Percentiles rank a stretch among this genome's conserved stretches.
These are phyloP conservation scores for Grosmannia huntii DNA, from an alignment of 2,329 filamentous ascomycete species.

Conservation along the genomic window DNA sequence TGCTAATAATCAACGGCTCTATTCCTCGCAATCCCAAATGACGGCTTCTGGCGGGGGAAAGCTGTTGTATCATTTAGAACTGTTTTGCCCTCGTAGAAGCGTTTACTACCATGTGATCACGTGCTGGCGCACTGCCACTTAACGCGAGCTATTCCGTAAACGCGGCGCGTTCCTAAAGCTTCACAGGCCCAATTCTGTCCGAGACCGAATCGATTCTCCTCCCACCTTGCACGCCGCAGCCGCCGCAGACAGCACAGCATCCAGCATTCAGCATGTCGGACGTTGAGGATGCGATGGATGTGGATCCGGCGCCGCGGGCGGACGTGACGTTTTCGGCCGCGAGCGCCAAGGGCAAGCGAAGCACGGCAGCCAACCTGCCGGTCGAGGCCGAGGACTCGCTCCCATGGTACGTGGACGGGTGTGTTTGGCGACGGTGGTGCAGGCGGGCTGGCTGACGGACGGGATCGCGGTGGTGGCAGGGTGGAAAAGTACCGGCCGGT, in stretches of 20 bases:
- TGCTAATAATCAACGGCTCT: no score
- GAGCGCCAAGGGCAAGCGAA: conserved; percentile 70
- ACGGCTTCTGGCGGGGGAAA: no score
- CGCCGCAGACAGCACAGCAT: neutral
- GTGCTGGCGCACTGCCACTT: neutral
- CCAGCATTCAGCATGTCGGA: conserved; percentile 37
- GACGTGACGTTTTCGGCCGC: conserved; percentile 60
- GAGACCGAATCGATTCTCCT: neutral
- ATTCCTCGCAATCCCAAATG: no score
- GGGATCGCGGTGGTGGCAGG: conserved; percentile 34
- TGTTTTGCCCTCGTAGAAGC: no score
- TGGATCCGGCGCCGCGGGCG: conserved; percentile 35
- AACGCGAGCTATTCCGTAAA: neutral
- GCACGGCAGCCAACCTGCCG: conserved; percentile 82
- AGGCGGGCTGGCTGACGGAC: neutral
- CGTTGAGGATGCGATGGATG: conserved; percentile 48
- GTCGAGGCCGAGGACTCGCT: conserved; percentile 88
- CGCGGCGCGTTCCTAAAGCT: neutral
- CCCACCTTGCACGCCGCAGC: neutral
- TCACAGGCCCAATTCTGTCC: neutral
- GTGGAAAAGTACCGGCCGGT: conserved; percentile 94
- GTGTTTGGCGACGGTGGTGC: neutral
- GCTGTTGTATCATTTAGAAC: no score
- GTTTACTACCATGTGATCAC: neutral
- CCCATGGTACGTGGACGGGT: conserved; percentile 54